Evolutionary conservation across 2,329 filamentous ascomycete species (phyloP), one percentile per base, ranked within the genome.

Genomic region (Biscogniauxia marginata): DNA sequence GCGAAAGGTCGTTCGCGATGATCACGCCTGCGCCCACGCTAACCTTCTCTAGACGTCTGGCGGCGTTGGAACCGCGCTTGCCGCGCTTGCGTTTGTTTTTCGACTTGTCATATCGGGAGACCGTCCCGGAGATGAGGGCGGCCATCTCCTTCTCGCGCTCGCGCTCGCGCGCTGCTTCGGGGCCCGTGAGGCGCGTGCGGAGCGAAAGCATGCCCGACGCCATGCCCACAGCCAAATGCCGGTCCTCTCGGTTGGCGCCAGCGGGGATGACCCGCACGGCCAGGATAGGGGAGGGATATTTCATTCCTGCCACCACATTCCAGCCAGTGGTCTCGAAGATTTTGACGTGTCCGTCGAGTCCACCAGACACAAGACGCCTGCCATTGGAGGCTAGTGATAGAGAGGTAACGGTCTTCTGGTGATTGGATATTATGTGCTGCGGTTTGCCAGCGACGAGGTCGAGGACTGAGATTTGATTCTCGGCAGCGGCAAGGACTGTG

Each of bases 361-460:
- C 92, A 73, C 92, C 95, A 62, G 88, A 93, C 53, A 99, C 84
- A 55, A 99, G 81, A 50, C 95, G 85, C 50, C 85, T 85, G 48
- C 90, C 90, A 64, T 89, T 85, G 46, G 91, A 93, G 7, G 92
- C 93, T 30, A 96, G 78, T 51, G 88, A 87, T 53, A 99, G 81
- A 7, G 89, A 87, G 0, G 95, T 98, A 58, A 99, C 93, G 0
- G 95, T 96, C 84, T 98, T 99, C 71, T 99, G 95, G 74, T 99
- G 95, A 71, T 96, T 98, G 65, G 87, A 88, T 61, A 99, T 87
- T 69, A 96, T 80, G 65, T 92, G 88, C 56, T 96, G 79, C 4
- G 93, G 92, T 69, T 91, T 91, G 22, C 90, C 95, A 50, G 93
- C 93, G 16, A 98, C 89, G 46, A 99, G 83, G 72, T 99, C 95